A percentile compares a stretch with the other conserved stretches of the same genome.
phyloP scores from a whole-genome alignment of 2,329 filamentous ascomycete genomes.

The Penicillium vulpinum region DNA sequence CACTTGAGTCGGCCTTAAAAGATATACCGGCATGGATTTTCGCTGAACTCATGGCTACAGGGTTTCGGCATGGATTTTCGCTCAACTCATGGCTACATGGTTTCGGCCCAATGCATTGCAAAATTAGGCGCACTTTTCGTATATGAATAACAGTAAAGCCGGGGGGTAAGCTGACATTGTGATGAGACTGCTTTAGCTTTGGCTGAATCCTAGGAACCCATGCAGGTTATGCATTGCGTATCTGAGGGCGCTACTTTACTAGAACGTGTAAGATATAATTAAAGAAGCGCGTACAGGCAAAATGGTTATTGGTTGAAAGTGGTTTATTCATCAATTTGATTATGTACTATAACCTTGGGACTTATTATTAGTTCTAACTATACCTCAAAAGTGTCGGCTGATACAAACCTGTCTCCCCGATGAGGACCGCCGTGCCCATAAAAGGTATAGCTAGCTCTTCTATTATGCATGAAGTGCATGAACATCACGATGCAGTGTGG shows the following conservation, averaged over 20 bases:
- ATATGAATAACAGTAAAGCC: not conserved
- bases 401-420: not conserved
- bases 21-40: not conserved
- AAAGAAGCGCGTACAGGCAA: not conserved
- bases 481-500: not conserved
- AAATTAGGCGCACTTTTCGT: not conserved
- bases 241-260: not conserved
- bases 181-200: not conserved
- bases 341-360: not conserved
- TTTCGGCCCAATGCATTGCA: not conserved
- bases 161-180: constrained; percentile 15
- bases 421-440: not conserved
- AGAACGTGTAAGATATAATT: constrained; percentile 4
- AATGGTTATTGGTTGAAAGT: not conserved
- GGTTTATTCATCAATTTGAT: not conserved
- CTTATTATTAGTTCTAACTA: not conserved
- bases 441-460: not conserved
- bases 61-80: not conserved
- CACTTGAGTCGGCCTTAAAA: not conserved
- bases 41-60: not conserved
- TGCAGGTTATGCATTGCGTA: constrained; percentile 1
- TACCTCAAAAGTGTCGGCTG: not conserved
- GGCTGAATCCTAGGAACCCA: not conserved
- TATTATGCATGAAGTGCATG: constrained; percentile 8
- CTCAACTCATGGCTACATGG: not conserved